phyloP scores from a whole-genome alignment of 345 rosid species.

The Gossypium raimondii region DNA sequence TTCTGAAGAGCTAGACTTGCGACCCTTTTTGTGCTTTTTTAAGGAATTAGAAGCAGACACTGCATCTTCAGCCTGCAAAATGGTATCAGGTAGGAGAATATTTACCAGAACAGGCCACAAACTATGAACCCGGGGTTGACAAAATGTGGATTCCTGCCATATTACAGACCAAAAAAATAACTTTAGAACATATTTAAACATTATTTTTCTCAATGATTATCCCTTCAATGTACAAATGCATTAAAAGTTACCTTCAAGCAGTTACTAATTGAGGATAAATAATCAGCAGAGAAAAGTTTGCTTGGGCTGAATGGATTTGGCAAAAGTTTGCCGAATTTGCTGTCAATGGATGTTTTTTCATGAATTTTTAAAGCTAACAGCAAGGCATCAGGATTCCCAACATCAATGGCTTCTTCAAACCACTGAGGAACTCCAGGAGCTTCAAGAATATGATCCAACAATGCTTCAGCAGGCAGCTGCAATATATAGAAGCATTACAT shows the following conservation, averaged over 20 bases:
- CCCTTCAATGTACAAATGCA: not conserved
- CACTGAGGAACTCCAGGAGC: conserved; percentile 65
- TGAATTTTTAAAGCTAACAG: conserved; percentile 71
- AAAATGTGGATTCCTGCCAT: conserved; percentile 89
- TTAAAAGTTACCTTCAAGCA: conserved; percentile 70
- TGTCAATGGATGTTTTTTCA: conserved; percentile 49
- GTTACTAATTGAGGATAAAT: conserved; percentile 55
- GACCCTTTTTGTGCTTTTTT: conserved; percentile 73
- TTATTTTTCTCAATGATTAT: not conserved
- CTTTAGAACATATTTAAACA: conserved; percentile 1
- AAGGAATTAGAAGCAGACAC: conserved; percentile 54
- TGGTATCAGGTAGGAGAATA: conserved; percentile 68
- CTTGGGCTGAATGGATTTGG: conserved; percentile 75
- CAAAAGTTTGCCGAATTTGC: conserved; percentile 55
- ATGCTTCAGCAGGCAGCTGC: conserved; percentile 66
- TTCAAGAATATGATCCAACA: conserved; percentile 60
- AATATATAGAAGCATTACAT: conserved; percentile 7
- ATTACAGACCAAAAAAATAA: conserved; percentile 20
- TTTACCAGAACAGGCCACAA: conserved; percentile 72
- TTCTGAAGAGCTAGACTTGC: conserved; percentile 63
- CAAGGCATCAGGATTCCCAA: conserved; percentile 92
- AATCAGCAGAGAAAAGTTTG: conserved; percentile 64
- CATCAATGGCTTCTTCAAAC: conserved; percentile 66
- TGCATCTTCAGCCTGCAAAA: conserved; percentile 66
- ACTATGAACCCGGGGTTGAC: conserved; percentile 93